Conservation (phyloP, 805 yeast species). For the Wickerhamomyces ciferrii region DNA sequence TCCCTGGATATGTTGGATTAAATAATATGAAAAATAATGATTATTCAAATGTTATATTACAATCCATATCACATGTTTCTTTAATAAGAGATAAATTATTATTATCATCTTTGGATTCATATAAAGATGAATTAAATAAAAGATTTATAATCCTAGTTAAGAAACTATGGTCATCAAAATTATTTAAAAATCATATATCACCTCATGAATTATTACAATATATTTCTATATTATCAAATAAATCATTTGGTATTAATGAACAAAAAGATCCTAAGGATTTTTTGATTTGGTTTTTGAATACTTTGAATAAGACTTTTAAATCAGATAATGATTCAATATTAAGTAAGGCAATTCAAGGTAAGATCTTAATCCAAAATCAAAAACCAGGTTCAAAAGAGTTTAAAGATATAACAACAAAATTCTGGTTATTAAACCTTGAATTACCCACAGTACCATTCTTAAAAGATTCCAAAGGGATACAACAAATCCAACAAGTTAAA, state of each 20-base stretch:
- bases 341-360: slow-evolving; percentile 47
- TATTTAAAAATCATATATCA: slow-evolving; percentile 59
- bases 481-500: slow-evolving; percentile 47
- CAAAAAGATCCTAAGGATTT: slow-evolving; percentile 52
- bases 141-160: slow-evolving; percentile 43
- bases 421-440: slow-evolving; percentile 53
- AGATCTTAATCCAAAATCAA: slow-evolving; percentile 29
- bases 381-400: slow-evolving; percentile 19
- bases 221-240: slow-evolving; percentile 38
- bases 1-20: slow-evolving; percentile 63
- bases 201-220: slow-evolving; percentile 59
- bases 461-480: slow-evolving; percentile 38
- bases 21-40: slow-evolving; percentile 47
- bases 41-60: slow-evolving; percentile 54
- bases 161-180: slow-evolving; percentile 58
- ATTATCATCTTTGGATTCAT: slow-evolving; percentile 13
- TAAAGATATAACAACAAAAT: slow-evolving; percentile 24
- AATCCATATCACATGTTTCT: slow-evolving; percentile 47
- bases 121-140: slow-evolving; percentile 30
- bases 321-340: slow-evolving; percentile 19
- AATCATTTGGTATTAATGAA: slow-evolving; percentile 31
- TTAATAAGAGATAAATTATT: slow-evolving; percentile 44
- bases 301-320: slow-evolving; percentile 27
- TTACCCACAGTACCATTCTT: slow-evolving; percentile 56
- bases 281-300: slow-evolving; percentile 54